Base-by-base conservation (phyloP, 1,284 basidiomycete genomes). In the Peniophora sp. region DNA sequence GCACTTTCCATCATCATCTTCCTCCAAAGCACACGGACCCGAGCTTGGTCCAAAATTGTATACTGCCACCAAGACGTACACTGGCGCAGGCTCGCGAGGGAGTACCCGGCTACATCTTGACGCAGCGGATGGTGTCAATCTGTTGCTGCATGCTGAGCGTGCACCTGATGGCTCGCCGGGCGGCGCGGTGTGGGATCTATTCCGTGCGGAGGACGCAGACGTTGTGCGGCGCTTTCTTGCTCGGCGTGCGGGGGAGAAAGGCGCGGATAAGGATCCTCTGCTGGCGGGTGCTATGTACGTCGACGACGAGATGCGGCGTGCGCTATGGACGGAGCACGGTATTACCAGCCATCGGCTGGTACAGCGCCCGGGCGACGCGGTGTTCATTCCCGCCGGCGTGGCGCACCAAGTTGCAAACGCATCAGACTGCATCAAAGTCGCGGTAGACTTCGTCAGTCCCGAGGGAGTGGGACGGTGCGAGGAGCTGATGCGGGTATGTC, bases 361-460 rank as follows among this genome's bases (percentile, higher is more conserved):
- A 67, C 95, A 98, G 67, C 78, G 79, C 57, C 88, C 89, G 1
- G 92, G 93, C n/a, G 88, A 98, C 60, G 94, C 92, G 0, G 85
- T 98, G 11, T 95, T 97, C 65, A 93, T 98, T 58, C 94, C 94
- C 2, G 94, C 94, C 98, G 86, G 96, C 99, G 23, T 92, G 93
- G 34, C 97, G 93, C 69, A 99, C 96, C 59, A 92, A 90, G 44
- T 58, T 16, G 51, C 51, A 1, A 94, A 95, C 61, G 69, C 95
- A 32, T 77, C 91, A 11, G 92, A 97, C 65, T 96, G 91, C 64
- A 86, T 97, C 72, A 97, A 97, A 71, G 89, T 97, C 46, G 94
- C 95, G n/a, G 78, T 90, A 57, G 94, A 98, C 69, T 98, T 95
- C 69, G 92, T 97, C 56, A 92, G 88, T 69, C 87, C 92, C 14